phyloP scores from a whole-genome alignment of 2,329 filamentous ascomycete genomes.

The Tolypocladium tundrense region DNA sequence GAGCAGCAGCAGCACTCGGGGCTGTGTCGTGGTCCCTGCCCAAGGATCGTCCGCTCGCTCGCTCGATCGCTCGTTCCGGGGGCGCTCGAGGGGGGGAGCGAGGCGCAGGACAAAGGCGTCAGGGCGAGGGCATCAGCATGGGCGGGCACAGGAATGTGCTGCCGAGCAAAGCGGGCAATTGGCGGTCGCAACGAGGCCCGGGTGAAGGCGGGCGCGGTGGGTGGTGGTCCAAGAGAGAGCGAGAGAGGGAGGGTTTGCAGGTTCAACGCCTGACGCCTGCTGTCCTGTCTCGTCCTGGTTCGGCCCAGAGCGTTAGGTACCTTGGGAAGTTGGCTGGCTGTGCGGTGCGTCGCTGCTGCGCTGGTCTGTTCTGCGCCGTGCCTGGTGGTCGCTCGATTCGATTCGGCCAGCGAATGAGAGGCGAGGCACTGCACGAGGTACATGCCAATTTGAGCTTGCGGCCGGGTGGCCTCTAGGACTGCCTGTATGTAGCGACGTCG shows the following conservation, averaged over 20 bases:
- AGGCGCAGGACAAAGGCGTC: slow-evolving; percentile 1
- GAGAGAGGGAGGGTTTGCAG: background rate
- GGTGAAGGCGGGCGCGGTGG: background rate
- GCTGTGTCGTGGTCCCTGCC: slow-evolving; percentile 1
- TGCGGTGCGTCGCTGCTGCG: background rate
- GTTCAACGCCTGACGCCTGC: background rate
- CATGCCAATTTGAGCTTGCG: background rate
- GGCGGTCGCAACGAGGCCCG: background rate
- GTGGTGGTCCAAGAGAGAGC: background rate
- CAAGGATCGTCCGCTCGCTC: slow-evolving; percentile 1
- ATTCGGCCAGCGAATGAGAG: background rate
- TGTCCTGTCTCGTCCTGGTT: background rate
- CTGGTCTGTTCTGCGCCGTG: background rate
- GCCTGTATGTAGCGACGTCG: background rate
- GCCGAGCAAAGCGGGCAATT: background rate
- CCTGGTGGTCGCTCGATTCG: background rate
- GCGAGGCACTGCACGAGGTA: background rate
- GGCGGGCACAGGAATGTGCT: background rate
- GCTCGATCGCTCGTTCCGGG: background rate
- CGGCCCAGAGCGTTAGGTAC: background rate
- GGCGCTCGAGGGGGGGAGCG: background rate
- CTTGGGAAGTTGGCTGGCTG: background rate
- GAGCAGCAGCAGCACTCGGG: background rate
- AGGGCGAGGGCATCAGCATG: background rate
- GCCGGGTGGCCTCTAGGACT: background rate